A percentile compares a stretch with the other conserved stretches of the same genome.
These are phyloP conservation scores for Penicillium silybi DNA, from an alignment of 495 filamentous ascomycete species.

Conservation along the genomic window DNA sequence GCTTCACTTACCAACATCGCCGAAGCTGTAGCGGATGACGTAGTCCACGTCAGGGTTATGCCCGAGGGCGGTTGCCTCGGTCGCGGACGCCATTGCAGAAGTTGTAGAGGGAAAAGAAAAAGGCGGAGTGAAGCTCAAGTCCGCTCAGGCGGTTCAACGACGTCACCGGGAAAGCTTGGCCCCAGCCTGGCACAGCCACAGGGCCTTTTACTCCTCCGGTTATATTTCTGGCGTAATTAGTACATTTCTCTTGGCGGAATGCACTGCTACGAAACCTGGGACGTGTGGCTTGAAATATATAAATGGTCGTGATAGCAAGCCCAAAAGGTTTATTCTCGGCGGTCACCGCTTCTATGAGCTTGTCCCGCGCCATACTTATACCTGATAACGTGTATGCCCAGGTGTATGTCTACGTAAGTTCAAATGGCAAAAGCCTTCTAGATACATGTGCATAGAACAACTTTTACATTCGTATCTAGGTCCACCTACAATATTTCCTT, in stretches of 20 bases:
- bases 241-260: not conserved
- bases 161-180: constrained; percentile 16
- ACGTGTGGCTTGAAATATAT: not conserved
- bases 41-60: constrained; percentile 81
- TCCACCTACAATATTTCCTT: too few relatives aligned
- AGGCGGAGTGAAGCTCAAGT: not conserved
- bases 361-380: not conserved
- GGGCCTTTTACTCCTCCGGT: not conserved
- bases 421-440: too few relatives aligned
- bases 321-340: not conserved
- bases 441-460: too few relatives aligned
- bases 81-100: constrained; percentile 29
- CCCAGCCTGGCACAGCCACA: not conserved
- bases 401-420: too few relatives aligned
- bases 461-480: too few relatives aligned
- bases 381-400: too few relatives aligned
- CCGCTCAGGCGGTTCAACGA: constrained; percentile 4
- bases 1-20: constrained; percentile 51
- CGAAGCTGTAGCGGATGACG: constrained; percentile 78
- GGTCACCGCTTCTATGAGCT: not conserved
- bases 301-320: not conserved
- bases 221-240: not conserved
- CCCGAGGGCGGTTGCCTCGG: constrained; percentile 25
- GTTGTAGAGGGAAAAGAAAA: constrained; percentile 5
- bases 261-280: not conserved